These are phyloP conservation scores for Polyporus arcularius DNA, from an alignment of 768 basidiomycete species.

Conservation along the genomic window DNA sequence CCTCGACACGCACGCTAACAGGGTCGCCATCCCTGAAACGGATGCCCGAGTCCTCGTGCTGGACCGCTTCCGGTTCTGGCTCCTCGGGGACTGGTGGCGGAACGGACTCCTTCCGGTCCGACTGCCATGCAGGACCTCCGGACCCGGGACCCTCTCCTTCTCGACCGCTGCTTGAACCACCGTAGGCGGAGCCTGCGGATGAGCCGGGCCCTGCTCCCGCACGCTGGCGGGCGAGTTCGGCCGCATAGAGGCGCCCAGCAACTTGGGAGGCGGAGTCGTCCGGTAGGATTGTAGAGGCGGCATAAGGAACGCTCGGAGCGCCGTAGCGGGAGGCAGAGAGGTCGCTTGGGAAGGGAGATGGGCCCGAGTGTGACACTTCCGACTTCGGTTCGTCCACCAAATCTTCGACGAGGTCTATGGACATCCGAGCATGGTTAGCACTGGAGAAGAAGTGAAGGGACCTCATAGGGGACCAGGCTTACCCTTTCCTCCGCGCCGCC, in stretches of 20 bases:
- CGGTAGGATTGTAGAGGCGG: slow-evolving; percentile 6
- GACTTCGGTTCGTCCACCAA: slow-evolving; percentile 1
- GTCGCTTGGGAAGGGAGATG: not conserved
- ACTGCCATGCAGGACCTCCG: not conserved
- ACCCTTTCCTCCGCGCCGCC: slow-evolving; percentile 5
- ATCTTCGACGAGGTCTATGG: slow-evolving; percentile 8
- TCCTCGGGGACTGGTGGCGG: slow-evolving; percentile 7
- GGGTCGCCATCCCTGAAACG: slow-evolving; percentile 12
- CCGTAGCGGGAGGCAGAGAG: not conserved
- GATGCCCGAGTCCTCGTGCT: slow-evolving; percentile 18
- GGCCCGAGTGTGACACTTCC: not conserved
- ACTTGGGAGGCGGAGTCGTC: slow-evolving; percentile 14
- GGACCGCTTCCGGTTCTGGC: slow-evolving; percentile 7
- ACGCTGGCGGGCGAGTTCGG: slow-evolving; percentile 1
- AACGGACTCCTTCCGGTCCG: slow-evolving; percentile 7
- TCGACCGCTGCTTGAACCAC: not conserved
- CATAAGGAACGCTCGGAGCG: not conserved
- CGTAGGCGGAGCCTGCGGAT: not conserved
- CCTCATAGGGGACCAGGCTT: not conserved
- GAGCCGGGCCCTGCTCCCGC: not conserved
- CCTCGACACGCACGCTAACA: not conserved
- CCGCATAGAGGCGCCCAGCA: slow-evolving; percentile 12
- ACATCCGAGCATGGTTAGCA: not conserved
- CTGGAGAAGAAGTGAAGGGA: not conserved
- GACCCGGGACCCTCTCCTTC: not conserved